These are phyloP conservation scores for Termitomyces sp. DNA, from an alignment of 768 basidiomycete species.

Conservation along the genomic window DNA sequence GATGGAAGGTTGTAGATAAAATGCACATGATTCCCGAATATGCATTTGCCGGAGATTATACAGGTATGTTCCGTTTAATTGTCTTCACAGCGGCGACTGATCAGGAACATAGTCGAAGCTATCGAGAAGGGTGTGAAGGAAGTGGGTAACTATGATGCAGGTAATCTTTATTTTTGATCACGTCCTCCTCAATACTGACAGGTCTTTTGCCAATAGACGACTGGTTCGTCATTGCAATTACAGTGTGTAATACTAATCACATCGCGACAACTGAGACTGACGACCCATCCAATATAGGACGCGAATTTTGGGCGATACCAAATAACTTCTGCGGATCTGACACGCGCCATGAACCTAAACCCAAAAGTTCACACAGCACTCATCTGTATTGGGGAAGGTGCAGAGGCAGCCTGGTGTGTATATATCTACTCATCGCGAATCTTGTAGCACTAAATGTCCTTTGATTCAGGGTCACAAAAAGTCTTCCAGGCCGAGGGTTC, in stretches of 20 bases:
- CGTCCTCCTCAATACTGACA: background rate
- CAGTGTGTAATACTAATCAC: constrained; percentile 24
- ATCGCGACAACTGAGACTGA: background rate
- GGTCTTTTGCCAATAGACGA: constrained; percentile 38
- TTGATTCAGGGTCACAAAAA: constrained; percentile 52
- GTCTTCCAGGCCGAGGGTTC: constrained; percentile 58
- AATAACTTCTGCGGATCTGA: constrained; percentile 57
- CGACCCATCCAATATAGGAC: constrained; percentile 30
- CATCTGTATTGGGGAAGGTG: constrained; percentile 68
- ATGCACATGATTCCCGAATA: constrained; percentile 69
- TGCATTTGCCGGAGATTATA: constrained; percentile 65
- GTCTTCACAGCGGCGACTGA: background rate
- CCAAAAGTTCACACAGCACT: constrained; percentile 66
- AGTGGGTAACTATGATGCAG: constrained; percentile 59
- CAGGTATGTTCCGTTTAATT: constrained; percentile 32
- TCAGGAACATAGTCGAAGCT: constrained; percentile 47
- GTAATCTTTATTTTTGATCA: constrained; percentile 24
- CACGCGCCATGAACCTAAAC: constrained; percentile 52
- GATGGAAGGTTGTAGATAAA: constrained; percentile 68
- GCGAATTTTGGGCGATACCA: constrained; percentile 65
- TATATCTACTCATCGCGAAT: constrained; percentile 3
- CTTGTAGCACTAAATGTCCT: background rate
- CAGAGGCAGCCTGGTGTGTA: constrained; percentile 56
- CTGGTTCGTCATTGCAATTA: constrained; percentile 70
- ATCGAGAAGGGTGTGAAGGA: constrained; percentile 61